Evolutionary conservation across 106 monocot species (phyloP).

Genomic region (Triglochin maritima): DNA sequence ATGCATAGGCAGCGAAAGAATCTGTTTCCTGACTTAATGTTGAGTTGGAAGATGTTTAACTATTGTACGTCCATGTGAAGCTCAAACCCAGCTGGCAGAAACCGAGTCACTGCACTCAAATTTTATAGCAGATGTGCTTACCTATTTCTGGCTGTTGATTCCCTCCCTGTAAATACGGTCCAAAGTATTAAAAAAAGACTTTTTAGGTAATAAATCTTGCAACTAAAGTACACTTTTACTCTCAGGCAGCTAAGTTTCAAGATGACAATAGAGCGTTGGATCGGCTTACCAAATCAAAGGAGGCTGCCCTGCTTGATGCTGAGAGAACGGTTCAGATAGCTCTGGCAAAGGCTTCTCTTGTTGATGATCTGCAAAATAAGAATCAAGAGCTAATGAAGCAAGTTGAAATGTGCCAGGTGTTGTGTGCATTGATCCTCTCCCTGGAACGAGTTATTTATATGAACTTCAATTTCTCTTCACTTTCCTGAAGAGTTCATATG

Average conservation of each 20-base stretch:
- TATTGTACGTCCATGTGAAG: too few relatives aligned
- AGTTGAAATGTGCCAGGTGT: conserved; percentile 19
- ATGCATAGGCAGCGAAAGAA: too few relatives aligned
- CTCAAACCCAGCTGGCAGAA: too few relatives aligned
- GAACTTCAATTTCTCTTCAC: too few relatives aligned
- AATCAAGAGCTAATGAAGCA: conserved; percentile 23
- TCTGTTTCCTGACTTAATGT: too few relatives aligned
- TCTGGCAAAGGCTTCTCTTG: conserved; percentile 16
- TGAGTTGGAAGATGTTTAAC: too few relatives aligned
- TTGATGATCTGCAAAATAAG: conserved; percentile 21
- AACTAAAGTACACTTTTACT: background rate
- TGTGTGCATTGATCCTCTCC: background rate
- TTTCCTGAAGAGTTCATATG: too few relatives aligned
- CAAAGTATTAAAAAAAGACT: too few relatives aligned
- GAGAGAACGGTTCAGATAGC: conserved; percentile 21
- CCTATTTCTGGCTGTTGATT: too few relatives aligned
- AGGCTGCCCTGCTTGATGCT: conserved; percentile 22
- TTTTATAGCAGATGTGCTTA: background rate
- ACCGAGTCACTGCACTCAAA: background rate
- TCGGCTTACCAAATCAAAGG: conserved; percentile 21
- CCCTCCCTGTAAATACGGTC: too few relatives aligned
- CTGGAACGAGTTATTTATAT: too few relatives aligned
- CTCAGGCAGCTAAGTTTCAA: conserved; percentile 12
- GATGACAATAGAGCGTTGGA: conserved; percentile 23
- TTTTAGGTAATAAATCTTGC: background rate